Conservation (phyloP, 1,139 yeast genomes). For the Sugiyamaella pinicola region DNA sequence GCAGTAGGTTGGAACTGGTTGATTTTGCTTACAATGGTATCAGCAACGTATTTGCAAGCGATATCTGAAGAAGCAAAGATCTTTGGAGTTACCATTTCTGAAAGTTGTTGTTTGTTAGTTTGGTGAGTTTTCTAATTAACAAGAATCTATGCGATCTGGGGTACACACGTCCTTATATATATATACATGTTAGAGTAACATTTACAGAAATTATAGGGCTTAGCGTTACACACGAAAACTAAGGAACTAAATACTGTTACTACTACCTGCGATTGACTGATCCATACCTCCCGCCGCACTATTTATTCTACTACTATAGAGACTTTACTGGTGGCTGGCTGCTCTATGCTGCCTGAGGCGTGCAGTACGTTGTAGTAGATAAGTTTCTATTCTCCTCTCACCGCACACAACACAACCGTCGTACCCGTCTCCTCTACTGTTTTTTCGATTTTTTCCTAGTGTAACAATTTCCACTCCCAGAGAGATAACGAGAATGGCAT, state of each 20-base stretch:
- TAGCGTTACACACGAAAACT: not conserved
- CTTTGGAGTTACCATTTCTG: slow-evolving; percentile 14
- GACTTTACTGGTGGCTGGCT: no score
- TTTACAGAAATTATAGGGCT: not conserved
- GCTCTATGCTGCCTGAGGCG: no score
- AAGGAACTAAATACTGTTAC: not conserved
- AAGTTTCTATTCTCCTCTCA: no score
- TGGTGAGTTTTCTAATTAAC: no score
- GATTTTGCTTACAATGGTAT: slow-evolving; percentile 51
- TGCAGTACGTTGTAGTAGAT: no score
- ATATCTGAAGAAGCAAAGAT: slow-evolving; percentile 34
- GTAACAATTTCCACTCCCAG: not conserved
- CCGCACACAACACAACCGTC: no score
- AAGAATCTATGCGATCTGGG: not conserved
- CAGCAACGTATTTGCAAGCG: slow-evolving; percentile 56
- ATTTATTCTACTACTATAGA: no score
- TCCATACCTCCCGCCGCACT: no score
- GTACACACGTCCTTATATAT: not conserved
- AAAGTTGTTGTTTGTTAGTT: not conserved
- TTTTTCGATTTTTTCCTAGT: no score
- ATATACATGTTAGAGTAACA: slow-evolving; percentile 2
- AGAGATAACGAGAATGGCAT: not conserved
- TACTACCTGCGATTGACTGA: no score
- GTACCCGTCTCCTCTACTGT: not conserved
- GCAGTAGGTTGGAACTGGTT: slow-evolving; percentile 53